Evolutionary conservation across 345 rosid genomes (phyloP).

Genomic region (Eucalyptus tenuipes): DNA sequence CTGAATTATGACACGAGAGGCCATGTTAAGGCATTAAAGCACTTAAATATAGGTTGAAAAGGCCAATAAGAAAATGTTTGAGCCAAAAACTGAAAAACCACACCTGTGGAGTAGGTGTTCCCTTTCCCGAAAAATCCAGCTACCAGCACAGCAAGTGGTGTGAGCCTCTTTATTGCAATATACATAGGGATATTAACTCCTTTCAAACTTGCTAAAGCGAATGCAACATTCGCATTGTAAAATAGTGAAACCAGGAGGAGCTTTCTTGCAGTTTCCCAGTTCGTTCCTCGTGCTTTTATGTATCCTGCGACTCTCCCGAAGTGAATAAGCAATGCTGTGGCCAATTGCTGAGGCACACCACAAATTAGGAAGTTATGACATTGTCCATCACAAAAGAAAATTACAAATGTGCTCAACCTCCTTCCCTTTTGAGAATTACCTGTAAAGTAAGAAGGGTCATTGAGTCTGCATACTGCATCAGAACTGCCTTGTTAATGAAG

Average conservation of each 20-base stretch:
- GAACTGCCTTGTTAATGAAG: conserved; percentile 83
- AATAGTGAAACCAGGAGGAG: conserved; percentile 80
- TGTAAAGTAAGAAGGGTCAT: conserved; percentile 88
- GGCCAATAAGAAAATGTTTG: neutral
- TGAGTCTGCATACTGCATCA: conserved; percentile 76
- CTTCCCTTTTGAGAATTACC: conserved; percentile 20
- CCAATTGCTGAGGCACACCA: conserved; percentile 63
- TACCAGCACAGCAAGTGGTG: conserved; percentile 80
- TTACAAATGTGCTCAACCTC: neutral
- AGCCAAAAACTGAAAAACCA: neutral
- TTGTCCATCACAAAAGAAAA: neutral
- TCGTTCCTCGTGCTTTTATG: conserved; percentile 50
- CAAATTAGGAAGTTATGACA: neutral
- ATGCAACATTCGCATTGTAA: conserved; percentile 96
- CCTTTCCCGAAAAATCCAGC: conserved; percentile 68
- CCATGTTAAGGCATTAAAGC: neutral
- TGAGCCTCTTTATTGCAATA: conserved; percentile 93
- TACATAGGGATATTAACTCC: conserved; percentile 98
- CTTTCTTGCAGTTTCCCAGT: conserved; percentile 50
- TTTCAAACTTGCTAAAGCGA: conserved; percentile 96
- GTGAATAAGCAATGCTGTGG: conserved; percentile 72
- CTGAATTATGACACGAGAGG: conserved; percentile 24
- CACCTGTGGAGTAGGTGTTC: conserved; percentile 75
- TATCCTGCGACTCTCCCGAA: conserved; percentile 58
- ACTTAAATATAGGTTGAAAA: neutral